These are phyloP conservation scores for Coniochaeta sp. DNA, from an alignment of 2,329 filamentous ascomycete species.

Conservation along the genomic window DNA sequence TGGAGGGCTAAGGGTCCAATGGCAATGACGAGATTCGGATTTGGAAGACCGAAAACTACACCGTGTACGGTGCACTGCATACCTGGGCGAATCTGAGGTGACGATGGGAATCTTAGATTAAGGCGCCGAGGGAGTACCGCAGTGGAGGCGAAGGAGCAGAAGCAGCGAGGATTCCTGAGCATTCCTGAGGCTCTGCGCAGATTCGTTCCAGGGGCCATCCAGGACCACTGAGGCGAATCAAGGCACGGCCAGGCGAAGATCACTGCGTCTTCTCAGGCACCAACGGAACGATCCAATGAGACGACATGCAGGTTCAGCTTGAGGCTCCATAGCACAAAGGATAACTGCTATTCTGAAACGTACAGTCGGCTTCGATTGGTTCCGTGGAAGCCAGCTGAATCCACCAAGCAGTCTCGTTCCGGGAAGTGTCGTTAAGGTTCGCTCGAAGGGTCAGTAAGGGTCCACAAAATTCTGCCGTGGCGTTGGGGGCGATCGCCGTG, in stretches of 20 bases:
- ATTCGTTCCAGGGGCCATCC: neutral
- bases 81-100: neutral
- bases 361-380: neutral
- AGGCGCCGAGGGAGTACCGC: neutral
- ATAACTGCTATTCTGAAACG: neutral
- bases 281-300: neutral
- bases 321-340: neutral
- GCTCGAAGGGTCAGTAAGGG: neutral
- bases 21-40: neutral
- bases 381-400: neutral
- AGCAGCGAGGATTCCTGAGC: neutral
- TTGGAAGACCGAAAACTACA: neutral
- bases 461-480: neutral
- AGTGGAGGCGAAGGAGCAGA: neutral
- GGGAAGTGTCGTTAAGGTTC: neutral
- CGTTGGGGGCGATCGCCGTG: neutral
- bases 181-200: neutral
- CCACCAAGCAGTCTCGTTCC: neutral
- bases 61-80: no score
- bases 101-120: neutral
- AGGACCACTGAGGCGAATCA: neutral
- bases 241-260: neutral
- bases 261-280: neutral
- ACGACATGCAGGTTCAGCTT: neutral
- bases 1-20: neutral